Evolutionary conservation across 2,329 filamentous ascomycete species (phyloP).

Genomic region (Huntiella moniliformis): DNA sequence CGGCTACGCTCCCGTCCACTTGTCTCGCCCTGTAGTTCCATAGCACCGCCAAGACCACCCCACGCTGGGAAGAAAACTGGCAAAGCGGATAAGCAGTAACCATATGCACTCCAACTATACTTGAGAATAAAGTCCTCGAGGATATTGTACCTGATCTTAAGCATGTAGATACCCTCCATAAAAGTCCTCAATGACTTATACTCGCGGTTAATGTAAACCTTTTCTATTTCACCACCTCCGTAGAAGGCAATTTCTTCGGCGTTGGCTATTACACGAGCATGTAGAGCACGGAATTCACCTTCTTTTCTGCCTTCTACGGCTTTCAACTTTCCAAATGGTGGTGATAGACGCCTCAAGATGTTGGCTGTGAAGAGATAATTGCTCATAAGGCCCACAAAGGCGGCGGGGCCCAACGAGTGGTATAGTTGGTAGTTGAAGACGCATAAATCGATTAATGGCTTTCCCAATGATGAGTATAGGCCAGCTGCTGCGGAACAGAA

Average conservation of each 20-base stretch:
- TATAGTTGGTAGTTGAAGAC: slow-evolving; percentile 98
- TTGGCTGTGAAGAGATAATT: slow-evolving; percentile 93
- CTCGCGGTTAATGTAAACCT: slow-evolving; percentile 74
- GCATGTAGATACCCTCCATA: slow-evolving; percentile 97
- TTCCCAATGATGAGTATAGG: slow-evolving; percentile 90
- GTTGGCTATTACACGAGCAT: slow-evolving; percentile 84
- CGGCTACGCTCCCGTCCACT: slow-evolving; percentile 56
- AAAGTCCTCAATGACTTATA: slow-evolving; percentile 85
- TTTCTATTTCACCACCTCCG: slow-evolving; percentile 86
- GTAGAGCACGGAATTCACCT: slow-evolving; percentile 81
- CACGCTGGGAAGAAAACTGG: slow-evolving; percentile 89
- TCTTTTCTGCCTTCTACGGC: slow-evolving; percentile 89
- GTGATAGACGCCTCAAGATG: slow-evolving; percentile 70
- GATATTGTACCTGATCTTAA: slow-evolving; percentile 98
- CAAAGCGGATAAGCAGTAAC: slow-evolving; percentile 80
- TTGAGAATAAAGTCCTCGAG: slow-evolving; percentile 96
- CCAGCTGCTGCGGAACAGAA: slow-evolving; percentile 88
- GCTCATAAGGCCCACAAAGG: slow-evolving; percentile 65
- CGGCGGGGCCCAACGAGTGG: slow-evolving; percentile 72
- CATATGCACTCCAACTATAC: slow-evolving; percentile 96
- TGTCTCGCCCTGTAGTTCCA: slow-evolving; percentile 40
- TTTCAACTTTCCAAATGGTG: slow-evolving; percentile 91
- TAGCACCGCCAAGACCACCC: slow-evolving; percentile 61
- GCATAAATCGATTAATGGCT: slow-evolving; percentile 88
- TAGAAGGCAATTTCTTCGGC: slow-evolving; percentile 97